Conservation (phyloP, 179 eudicot species). For the Nepenthes alata region DNA sequence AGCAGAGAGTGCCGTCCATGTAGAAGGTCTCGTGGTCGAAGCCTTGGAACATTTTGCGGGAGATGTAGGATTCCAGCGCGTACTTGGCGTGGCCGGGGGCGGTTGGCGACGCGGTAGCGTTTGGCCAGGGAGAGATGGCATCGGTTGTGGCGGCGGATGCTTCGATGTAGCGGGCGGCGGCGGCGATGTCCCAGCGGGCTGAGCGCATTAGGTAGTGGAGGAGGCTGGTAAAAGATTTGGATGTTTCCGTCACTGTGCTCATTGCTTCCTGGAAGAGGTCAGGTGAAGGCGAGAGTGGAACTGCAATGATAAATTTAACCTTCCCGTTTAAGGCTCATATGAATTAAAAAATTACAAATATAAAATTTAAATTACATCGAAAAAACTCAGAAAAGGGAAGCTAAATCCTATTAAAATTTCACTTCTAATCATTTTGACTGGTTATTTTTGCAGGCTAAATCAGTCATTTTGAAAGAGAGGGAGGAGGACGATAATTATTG, state of each 20-base stretch:
- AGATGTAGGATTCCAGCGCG: constrained; percentile 78
- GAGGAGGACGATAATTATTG: background rate
- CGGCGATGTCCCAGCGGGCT: constrained; percentile 75
- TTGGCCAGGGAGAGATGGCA: constrained; percentile 9
- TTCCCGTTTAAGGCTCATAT: background rate
- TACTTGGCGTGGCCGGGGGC: constrained; percentile 45
- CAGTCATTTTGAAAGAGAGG: background rate
- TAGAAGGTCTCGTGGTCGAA: constrained; percentile 97
- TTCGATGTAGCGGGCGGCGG: constrained; percentile 79
- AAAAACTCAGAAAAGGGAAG: constrained; percentile 1
- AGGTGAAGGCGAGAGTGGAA: constrained; percentile 51
- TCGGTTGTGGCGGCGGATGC: constrained; percentile 34
- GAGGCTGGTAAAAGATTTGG: constrained; percentile 67
- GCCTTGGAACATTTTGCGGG: constrained; percentile 77
- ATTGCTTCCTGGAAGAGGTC: constrained; percentile 65
- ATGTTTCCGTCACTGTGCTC: constrained; percentile 51
- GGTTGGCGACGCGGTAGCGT: constrained; percentile 19
- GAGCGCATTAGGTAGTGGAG: constrained; percentile 86
- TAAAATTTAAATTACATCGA: background rate
- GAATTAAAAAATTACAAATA: background rate
- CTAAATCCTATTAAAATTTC: no score
- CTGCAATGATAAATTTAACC: background rate
- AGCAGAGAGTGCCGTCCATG: constrained; percentile 81
- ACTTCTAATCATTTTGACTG: no score
- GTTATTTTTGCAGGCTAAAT: background rate